These are phyloP conservation scores for Diutina rugosa DNA, from an alignment of 1,139 yeast genomes.

Conservation along the genomic window DNA sequence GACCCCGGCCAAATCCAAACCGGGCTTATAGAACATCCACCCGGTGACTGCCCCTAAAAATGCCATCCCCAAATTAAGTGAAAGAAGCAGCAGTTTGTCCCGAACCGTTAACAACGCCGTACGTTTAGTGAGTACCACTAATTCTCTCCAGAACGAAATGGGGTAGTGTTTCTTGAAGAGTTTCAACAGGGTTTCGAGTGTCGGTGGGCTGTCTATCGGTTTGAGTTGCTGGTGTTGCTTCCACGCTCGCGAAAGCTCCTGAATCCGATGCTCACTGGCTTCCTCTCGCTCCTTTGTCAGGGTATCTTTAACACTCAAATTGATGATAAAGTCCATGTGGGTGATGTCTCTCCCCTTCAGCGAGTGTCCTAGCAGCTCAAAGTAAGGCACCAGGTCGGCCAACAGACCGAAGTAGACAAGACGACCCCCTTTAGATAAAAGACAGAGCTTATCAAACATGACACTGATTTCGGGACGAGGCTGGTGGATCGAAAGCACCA, in stretches of 20 bases:
- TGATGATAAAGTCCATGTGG: slow-evolving; percentile 30
- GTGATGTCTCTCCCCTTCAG: neutral
- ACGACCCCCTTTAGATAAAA: slow-evolving; percentile 60
- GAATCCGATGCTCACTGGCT: slow-evolving; percentile 30
- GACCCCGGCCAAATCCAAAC: neutral
- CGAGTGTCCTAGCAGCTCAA: slow-evolving; percentile 31
- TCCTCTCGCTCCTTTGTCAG: slow-evolving; percentile 28
- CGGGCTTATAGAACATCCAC: slow-evolving; percentile 1
- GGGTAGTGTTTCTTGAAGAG: slow-evolving; percentile 14
- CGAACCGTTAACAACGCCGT: neutral
- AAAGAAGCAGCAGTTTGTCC: neutral
- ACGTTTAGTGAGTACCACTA: slow-evolving; percentile 33
- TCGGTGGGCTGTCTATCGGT: slow-evolving; percentile 1
- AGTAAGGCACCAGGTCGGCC: slow-evolving; percentile 34
- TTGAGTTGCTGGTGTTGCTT: slow-evolving; percentile 8
- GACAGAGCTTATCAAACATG: slow-evolving; percentile 56
- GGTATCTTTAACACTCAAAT: slow-evolving; percentile 58
- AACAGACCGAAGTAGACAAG: slow-evolving; percentile 48
- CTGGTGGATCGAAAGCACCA: slow-evolving; percentile 70
- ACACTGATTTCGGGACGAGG: slow-evolving; percentile 65
- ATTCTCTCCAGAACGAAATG: slow-evolving; percentile 28
- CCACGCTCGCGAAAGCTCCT: slow-evolving; percentile 40
- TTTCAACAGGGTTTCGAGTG: slow-evolving; percentile 13
- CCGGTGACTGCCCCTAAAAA: neutral
- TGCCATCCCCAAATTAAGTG: neutral